Base-by-base conservation (phyloP, 148 eudicot genomes). In the Chenopodium suecicum region DNA sequence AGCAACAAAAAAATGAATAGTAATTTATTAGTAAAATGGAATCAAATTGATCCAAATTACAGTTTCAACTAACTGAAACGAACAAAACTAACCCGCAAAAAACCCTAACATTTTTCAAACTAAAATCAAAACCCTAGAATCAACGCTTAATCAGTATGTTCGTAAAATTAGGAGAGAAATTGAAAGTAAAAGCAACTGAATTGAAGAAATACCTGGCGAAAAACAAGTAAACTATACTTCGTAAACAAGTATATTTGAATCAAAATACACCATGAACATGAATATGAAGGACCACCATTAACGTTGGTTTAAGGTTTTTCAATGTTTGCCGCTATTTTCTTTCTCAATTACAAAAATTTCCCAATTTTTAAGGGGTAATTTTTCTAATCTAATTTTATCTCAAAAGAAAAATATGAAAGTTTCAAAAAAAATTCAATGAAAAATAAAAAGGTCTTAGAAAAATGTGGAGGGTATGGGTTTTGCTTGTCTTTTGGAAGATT, bases 161-260 rank as follows among this genome's bases (percentile, higher is more conserved):
- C 13, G 27, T 29, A 69, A 60, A 31, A 29, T 29, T 29, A 52
- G 32, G 50, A 37, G 22, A 41, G 12, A 41, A 29, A 67, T 31
- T 79, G 46, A 41, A 27, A 79, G n/a, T 50, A 9, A 25, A 17
- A 44, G 44, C 47, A 14, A 79, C 47, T 4, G 47, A 54, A 83
- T 74, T 67, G 10, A 19, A n/a, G 17, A 66, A 46, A 78, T 83
- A 83, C 85, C 85, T 78, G 13, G 47, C n/a, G 27, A 46, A 77
- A n/a, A 60, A 73, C 32, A 9, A 41, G 62, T 56, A 56, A 41
- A 41, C 44, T 41, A 41, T 41, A 41, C 44, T 41, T 41, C 5
- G 44, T 41, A 41, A 4, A 41, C 22, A 27, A 6, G 52, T 65
- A 16, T 34, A 10, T 54, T 29, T 60, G 50, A 79, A 62, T 83